Conservation (phyloP, 768 basidiomycete genomes). For the Termitomyces sp. region DNA sequence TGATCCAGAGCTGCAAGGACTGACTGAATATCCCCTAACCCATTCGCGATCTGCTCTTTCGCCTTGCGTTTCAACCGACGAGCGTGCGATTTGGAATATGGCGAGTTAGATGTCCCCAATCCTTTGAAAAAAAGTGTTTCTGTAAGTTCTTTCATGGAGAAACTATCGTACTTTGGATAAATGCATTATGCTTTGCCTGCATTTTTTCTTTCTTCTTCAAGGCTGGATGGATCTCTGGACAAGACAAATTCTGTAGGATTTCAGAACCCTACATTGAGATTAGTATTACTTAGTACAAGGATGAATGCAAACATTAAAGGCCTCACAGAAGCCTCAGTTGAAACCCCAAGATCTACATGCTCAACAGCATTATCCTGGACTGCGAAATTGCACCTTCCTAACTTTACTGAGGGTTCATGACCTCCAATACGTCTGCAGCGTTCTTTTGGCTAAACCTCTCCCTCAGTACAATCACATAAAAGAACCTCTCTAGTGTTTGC, state of each 20-base stretch:
- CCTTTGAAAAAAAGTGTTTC: slow-evolving; percentile 26
- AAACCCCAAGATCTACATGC: slow-evolving; percentile 41
- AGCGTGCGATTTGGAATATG: slow-evolving; percentile 70
- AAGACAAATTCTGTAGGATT: slow-evolving; percentile 35
- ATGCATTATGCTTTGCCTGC: slow-evolving; percentile 60
- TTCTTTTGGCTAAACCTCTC: slow-evolving; percentile 32
- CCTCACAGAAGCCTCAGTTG: slow-evolving; percentile 39
- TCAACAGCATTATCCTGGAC: slow-evolving; percentile 47
- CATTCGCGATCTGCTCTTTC: slow-evolving; percentile 54
- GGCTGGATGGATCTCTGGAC: slow-evolving; percentile 19
- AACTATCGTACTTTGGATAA: slow-evolving; percentile 53
- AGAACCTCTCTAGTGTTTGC: not conserved
- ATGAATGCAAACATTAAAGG: not conserved
- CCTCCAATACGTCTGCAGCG: slow-evolving; percentile 37
- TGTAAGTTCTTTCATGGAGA: not conserved
- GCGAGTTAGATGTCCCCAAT: slow-evolving; percentile 44
- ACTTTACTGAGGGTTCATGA: slow-evolving; percentile 52
- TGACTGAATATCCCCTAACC: slow-evolving; percentile 45
- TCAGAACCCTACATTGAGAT: slow-evolving; percentile 33
- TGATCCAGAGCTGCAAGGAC: slow-evolving; percentile 55
- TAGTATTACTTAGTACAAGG: slow-evolving; percentile 9
- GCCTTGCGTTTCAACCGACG: slow-evolving; percentile 70
- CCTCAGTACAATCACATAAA: not conserved
- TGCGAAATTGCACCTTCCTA: slow-evolving; percentile 45
- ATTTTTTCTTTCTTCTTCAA: slow-evolving; percentile 68